Conservation (phyloP, 768 basidiomycete genomes). For the Vararia minispora region DNA sequence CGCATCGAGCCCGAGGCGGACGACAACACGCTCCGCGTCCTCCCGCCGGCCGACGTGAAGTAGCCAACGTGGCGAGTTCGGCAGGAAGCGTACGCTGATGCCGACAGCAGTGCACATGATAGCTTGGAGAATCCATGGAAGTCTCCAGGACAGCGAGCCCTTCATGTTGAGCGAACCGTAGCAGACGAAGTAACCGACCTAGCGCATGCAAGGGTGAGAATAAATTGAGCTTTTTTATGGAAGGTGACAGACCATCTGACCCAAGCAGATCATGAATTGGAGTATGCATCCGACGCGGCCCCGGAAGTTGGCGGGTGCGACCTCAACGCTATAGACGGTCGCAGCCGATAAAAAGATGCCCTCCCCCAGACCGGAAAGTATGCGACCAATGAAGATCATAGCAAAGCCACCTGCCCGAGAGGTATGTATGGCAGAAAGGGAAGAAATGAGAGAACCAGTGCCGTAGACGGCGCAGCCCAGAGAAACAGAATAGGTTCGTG, state of each 20-base stretch:
- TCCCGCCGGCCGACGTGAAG: conserved; percentile 23
- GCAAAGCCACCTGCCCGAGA: too few relatives aligned
- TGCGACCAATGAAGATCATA: too few relatives aligned
- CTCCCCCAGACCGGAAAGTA: conserved; percentile 34
- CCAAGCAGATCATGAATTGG: conserved; percentile 32
- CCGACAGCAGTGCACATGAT: conserved; percentile 20
- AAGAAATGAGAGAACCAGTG: too few relatives aligned
- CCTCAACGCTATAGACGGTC: conserved; percentile 29
- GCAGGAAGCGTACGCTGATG: conserved; percentile 20
- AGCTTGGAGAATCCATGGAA: conserved; percentile 26
- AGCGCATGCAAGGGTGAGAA: neutral
- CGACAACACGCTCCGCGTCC: conserved; percentile 21
- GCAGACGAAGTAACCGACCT: conserved; percentile 30
- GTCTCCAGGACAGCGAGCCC: conserved; percentile 25
- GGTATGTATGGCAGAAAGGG: too few relatives aligned
- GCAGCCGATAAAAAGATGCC: conserved; percentile 32
- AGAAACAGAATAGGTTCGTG: too few relatives aligned
- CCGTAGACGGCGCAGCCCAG: too few relatives aligned
- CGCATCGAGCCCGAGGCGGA: conserved; percentile 16
- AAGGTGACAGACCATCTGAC: conserved; percentile 21
- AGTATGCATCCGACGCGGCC: conserved; percentile 28
- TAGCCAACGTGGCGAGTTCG: conserved; percentile 31
- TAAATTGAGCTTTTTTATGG: conserved; percentile 16
- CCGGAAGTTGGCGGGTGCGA: conserved; percentile 29
- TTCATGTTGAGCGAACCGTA: conserved; percentile 22